phyloP scores from a whole-genome alignment of 768 basidiomycete species.

The Fomitopsis serialis region DNA sequence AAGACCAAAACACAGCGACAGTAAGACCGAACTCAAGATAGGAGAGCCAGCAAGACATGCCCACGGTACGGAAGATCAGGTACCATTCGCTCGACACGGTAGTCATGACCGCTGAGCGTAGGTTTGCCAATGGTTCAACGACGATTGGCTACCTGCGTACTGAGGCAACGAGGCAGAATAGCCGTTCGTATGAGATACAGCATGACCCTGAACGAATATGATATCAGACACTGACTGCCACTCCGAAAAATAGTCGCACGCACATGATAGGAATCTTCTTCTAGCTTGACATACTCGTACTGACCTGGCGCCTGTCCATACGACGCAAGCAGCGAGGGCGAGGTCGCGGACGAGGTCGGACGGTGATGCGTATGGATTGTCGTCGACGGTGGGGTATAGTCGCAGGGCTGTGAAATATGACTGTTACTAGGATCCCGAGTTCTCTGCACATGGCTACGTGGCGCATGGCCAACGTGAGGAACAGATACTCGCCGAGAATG shows the following conservation, averaged over 20 bases:
- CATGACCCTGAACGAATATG: slow-evolving; percentile 2
- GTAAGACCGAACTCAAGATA: too few relatives aligned
- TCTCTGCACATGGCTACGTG: slow-evolving; percentile 28
- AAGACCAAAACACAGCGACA: too few relatives aligned
- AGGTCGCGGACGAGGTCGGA: slow-evolving; percentile 2
- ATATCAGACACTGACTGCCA: neutral
- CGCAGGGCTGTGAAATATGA: slow-evolving; percentile 33
- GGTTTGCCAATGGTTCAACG: slow-evolving; percentile 12
- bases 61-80: too few relatives aligned
- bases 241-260: slow-evolving; percentile 14
- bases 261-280: slow-evolving; percentile 58
- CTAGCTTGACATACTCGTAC: slow-evolving; percentile 56
- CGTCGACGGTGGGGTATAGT: slow-evolving; percentile 48
- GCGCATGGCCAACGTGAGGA: slow-evolving; percentile 27
- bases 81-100: too few relatives aligned
- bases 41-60: too few relatives aligned
- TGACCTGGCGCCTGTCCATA: slow-evolving; percentile 16
- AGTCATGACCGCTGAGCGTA: neutral
- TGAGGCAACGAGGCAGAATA: slow-evolving; percentile 9
- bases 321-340: slow-evolving; percentile 11
- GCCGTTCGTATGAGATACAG: slow-evolving; percentile 6
- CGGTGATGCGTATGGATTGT: slow-evolving; percentile 6
- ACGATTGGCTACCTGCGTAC: slow-evolving; percentile 5
- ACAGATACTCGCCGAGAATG: slow-evolving; percentile 83
- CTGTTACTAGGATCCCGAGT: slow-evolving; percentile 56